Evolutionary conservation across 805 yeast genomes (phyloP).

Genomic region (Huiozyma naganishii): DNA sequence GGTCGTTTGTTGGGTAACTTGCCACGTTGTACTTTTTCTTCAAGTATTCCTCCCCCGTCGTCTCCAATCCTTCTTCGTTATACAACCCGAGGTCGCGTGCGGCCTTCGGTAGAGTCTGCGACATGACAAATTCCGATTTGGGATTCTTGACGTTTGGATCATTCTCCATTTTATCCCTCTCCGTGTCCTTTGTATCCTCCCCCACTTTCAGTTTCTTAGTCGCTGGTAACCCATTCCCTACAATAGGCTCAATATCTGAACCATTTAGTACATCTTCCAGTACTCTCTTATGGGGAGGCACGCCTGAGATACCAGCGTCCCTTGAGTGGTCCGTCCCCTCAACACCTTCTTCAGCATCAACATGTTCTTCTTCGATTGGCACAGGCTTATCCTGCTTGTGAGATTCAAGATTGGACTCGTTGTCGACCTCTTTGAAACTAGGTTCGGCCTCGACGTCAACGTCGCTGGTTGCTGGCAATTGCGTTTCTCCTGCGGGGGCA

Average conservation of each 20-base stretch:
- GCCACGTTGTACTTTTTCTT: slow-evolving; percentile 78
- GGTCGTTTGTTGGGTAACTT: slow-evolving; percentile 73
- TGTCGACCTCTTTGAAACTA: no score
- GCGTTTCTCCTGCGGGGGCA: not conserved
- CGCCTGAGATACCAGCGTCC: no score
- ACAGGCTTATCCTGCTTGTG: no score
- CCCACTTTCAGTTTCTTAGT: not conserved
- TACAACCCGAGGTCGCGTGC: slow-evolving; percentile 58
- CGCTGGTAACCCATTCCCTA: not conserved
- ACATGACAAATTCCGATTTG: slow-evolving; percentile 60
- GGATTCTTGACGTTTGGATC: slow-evolving; percentile 60
- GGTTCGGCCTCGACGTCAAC: no score
- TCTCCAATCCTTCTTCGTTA: slow-evolving; percentile 50
- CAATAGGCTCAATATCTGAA: not conserved
- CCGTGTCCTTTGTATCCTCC: slow-evolving; percentile 20
- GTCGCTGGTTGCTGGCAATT: no score
- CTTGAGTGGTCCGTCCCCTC: no score
- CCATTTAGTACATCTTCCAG: no score
- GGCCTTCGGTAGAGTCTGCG: slow-evolving; percentile 57
- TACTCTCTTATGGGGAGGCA: no score
- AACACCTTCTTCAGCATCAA: no score
- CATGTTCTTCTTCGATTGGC: no score
- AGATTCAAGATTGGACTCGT: no score
- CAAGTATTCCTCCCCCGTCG: slow-evolving; percentile 63
- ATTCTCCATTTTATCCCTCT: slow-evolving; percentile 39